Evolutionary conservation across 2,329 filamentous ascomycete genomes (phyloP), one percentile per base, ranked within the genome.

Genomic region (Colletotrichum karsti): DNA sequence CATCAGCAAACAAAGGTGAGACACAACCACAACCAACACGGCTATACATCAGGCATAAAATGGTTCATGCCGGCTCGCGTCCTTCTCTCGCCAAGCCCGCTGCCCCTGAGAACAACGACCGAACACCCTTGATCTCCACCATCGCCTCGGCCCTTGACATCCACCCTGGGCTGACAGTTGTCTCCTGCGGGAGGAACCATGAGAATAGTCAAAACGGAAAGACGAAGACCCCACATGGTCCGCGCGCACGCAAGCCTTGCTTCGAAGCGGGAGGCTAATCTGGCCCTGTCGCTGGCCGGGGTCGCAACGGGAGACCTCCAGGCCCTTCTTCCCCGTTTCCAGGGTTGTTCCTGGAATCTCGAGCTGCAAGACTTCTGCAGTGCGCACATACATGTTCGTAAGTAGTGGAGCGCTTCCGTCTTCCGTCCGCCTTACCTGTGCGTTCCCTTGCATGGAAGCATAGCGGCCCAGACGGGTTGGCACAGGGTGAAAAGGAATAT

Each of bases 111-210:
- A 53, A 35, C 18, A 44, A 24, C 56, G 30, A 39, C n/a, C 37
- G 41, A 42, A 56, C 13, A 41, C 26, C 28, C 24, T 46, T 26
- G 28, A 46, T 3, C 39, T 46, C 41, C 41, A 46, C 28, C 41
- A 46, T 22, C 41, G 41, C 50, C 50, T 35, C 50, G 18, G 28
- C 30, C 30, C 33, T 41, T 44, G 35, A 46, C 20, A 35, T 20
- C 24, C 24, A 50, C 51, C 20, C 30, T 26, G 26, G 51, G 50
- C 51, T 79, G 77, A 80, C 78, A 78, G 73, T 78, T 79, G 76
- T 78, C 76, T 65, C 61, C 39, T 61, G 75, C 73, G 75, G 77
- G 74, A 80, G 76, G 77, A 80, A 79, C 76, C 74, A 80, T 74
- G 69, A 74, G 13, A 28, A 37, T 18, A 13, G 18, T 42, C 18